phyloP scores from a whole-genome alignment of 495 filamentous ascomycete genomes.

The Penicillium herquei region DNA sequence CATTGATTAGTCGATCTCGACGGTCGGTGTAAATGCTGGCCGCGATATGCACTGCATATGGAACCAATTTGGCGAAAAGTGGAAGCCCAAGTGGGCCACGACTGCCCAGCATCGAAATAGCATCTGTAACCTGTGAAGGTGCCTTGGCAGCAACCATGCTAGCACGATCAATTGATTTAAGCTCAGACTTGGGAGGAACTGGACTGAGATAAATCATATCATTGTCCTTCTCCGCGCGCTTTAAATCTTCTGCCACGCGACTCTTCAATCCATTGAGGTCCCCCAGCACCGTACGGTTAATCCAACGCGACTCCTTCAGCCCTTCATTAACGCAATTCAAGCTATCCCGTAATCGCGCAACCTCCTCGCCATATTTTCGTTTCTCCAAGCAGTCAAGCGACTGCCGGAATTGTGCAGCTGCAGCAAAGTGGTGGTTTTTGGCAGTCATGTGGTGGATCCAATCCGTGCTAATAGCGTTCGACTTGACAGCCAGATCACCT shows the following conservation, averaged over 20 bases:
- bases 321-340: slow-evolving; percentile 82
- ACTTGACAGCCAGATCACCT: slow-evolving; percentile 81
- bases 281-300: slow-evolving; percentile 77
- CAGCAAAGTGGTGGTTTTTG: slow-evolving; percentile 97
- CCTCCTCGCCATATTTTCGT: slow-evolving; percentile 93
- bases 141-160: slow-evolving; percentile 81
- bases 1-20: slow-evolving; percentile 83
- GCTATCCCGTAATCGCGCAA: slow-evolving; percentile 79
- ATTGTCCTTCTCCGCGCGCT: slow-evolving; percentile 93
- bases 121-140: slow-evolving; percentile 79
- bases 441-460: slow-evolving; percentile 99
- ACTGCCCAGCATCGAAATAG: slow-evolving; percentile 74
- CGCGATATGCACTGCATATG: slow-evolving; percentile 92
- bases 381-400: slow-evolving; percentile 92
- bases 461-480: slow-evolving; percentile 82
- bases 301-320: slow-evolving; percentile 78
- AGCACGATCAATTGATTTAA: slow-evolving; percentile 81
- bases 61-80: slow-evolving; percentile 87
- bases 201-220: slow-evolving; percentile 86
- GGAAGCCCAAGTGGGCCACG: slow-evolving; percentile 76
- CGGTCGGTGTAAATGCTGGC: slow-evolving; percentile 94
- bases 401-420: slow-evolving; percentile 92
- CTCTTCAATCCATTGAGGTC: slow-evolving; percentile 83
- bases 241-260: slow-evolving; percentile 80
- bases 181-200: slow-evolving; percentile 84